phyloP scores from a whole-genome alignment of 768 basidiomycete species.

The Boletus rubropictus region DNA sequence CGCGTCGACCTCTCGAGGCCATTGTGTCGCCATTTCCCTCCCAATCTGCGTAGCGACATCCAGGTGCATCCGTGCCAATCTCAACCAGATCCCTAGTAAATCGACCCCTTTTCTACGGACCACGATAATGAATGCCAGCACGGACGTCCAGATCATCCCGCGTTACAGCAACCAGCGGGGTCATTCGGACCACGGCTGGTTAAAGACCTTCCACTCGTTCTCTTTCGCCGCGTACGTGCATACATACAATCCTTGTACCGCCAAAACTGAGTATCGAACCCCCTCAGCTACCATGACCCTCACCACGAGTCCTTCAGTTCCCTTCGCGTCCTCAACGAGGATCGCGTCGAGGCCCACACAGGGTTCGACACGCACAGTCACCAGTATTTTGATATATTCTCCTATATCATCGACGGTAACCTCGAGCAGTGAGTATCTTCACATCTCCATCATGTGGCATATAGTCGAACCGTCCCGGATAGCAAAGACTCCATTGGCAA shows the following conservation, averaged over 20 bases:
- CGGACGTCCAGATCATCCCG: slow-evolving; percentile 36
- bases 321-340: slow-evolving; percentile 90
- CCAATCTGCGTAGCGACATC: not conserved
- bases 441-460: not conserved
- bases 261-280: slow-evolving; percentile 2
- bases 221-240: slow-evolving; percentile 58
- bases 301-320: slow-evolving; percentile 59
- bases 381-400: slow-evolving; percentile 87
- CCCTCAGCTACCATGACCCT: slow-evolving; percentile 54
- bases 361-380: slow-evolving; percentile 88
- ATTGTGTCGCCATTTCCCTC: slow-evolving; percentile 1
- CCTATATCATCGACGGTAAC: slow-evolving; percentile 73
- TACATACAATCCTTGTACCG: slow-evolving; percentile 4
- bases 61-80: slow-evolving; percentile 2
- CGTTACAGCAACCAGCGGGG: slow-evolving; percentile 63
- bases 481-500: slow-evolving; percentile 93
- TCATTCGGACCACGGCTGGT: slow-evolving; percentile 76
- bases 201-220: slow-evolving; percentile 85
- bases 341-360: slow-evolving; percentile 65
- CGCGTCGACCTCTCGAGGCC: not conserved
- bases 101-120: not conserved
- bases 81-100: not conserved
- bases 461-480: not conserved
- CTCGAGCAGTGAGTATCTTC: slow-evolving; percentile 64
- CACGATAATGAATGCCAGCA: slow-evolving; percentile 13